Evolutionary conservation across 441 rosid genomes (phyloP), one percentile per base, ranked within the genome.

Genomic region (Cnidoscolus chayamansa): DNA sequence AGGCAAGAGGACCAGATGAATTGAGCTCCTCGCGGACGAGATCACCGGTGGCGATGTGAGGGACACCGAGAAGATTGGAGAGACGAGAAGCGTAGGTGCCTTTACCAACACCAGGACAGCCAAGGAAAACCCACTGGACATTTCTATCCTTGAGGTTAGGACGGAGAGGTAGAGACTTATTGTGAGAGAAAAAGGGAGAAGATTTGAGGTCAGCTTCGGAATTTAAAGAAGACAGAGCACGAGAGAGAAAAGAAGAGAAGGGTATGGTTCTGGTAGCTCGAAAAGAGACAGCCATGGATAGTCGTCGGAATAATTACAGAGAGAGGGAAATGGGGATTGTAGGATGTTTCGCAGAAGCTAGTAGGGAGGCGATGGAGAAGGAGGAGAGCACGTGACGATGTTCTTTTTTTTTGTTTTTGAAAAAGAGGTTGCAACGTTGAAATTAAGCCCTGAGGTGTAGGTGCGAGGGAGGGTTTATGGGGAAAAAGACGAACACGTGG

Each of bases 31-130:
- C 91, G 58, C 98, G 96, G 56, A 94, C 92, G 78, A 94, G 94
- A 88, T 94, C 99, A 67, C 99, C 98, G 64, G 99, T 95, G 81
- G 98, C 86, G 74, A 95, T 93, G 75, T 95, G 99, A 69, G 98
- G 98, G 47, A 93, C 96, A 31, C 88, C 85, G 70, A 93, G 88
- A 81, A 93, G 87, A 76, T 67, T 67, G 31, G 98, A 95, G 63
- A 95, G 89, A 31, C 91, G 93, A 32, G 97, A 91, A 45, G 98
- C 95, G 43, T 95, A 95, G 1, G 99, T 93, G 2, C 99, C 99
- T 84, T 95, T 95, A 4, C 98, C 98, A n/a, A 95, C 96, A 58
- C 98, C 98, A 0, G 99, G 99, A 54, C 98, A 91, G 65, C 99
- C 99, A 0, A 93, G 92, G 69, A 95, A 95, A 6, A 95, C 96